Base-by-base conservation (phyloP, 2,329 filamentous ascomycete genomes). In the Xylariomycetidae sp. region DNA sequence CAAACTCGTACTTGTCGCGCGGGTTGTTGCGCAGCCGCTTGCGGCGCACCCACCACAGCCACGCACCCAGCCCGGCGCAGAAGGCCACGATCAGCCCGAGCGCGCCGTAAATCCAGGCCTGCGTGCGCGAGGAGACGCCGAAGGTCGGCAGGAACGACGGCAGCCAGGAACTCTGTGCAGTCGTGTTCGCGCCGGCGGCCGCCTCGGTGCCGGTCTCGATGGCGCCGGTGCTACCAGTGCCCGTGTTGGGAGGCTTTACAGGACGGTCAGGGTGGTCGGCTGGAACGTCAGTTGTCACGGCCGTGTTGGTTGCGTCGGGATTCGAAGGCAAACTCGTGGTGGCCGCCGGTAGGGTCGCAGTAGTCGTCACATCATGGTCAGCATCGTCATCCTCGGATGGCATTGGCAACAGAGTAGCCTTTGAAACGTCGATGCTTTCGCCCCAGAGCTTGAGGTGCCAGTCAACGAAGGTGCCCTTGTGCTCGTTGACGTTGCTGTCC, bases 361-460 rank as follows among this genome's bases (percentile, higher is more conserved):
- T 88, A 64, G 54, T 61, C 18, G 78, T 76, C 44, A 74, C 63
- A 46, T 82, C 81, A 57, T 89, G 85, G 51, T 95, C 79, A 38
- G 83, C 79, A 52, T 96, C 87, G 43, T 95, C 90, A 28, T 86
- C 68, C 31, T 84, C 83, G 5, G 74, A 78, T 0, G 92, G 92
- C 66, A 95, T 75, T 6, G 92, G 90, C 12, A 93, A 75, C 4
- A 83, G 68, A 6, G 64, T 72, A 32, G 89, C 82, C 54, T 84
- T 85, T 31, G 72, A 67, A 22, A 77, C 72, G 54, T 96, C 85
- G 47, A 86, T 85, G 39, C 75, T 72, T 59, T 95, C 89, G 41
- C 92, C 92, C 87, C 88, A 98, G 4, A 98, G 74, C 56, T 90
- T 93, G 38, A 98, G 69, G 50, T 85, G 85, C 87, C 89, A 98